Base-by-base conservation (phyloP, 163 green algal genomes). In the Scenedesmus sp. region DNA sequence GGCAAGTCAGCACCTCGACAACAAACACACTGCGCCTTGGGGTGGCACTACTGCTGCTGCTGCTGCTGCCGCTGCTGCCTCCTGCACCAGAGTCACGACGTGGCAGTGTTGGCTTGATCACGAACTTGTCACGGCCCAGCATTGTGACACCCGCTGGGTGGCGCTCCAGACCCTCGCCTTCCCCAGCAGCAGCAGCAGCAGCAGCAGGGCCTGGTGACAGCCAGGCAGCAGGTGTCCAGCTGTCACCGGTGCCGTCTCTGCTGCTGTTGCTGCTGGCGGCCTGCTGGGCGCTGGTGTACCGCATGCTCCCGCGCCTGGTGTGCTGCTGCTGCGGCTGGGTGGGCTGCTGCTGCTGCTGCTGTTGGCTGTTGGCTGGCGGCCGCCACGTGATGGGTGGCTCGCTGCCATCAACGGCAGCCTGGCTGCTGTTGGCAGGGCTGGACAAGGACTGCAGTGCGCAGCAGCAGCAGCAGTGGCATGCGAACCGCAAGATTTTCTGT, bases 111-210 rank as follows among this genome's bases (percentile, higher is more conserved):
- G 85, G 85, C 35, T 53, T 83, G 65, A 89, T 16, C 0, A n/a
- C 40, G 43, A 89, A 89, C 2, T 30, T 37, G 30, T 89, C 85
- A 30, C 24, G 51, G 12, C 68, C 43, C 15, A 78, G 68, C 85
- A 84, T 89, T 72, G 85, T 83, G 6, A 89, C 51, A 33, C 2
- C 26, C 18, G 68, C 85, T 37, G 85, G 68, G 43, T 89, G 85
- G 1, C 85, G 51, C 68, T 89, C 65, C 65, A 89, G 68, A 12
- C 83, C 85, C 26, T 46, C 42, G 2, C 65, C 65, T 22, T 40
- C 65, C 7, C 0, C 37, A 83, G 15, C 24, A 37, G 61, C 84
- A 30, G 35, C 35, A 30, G 72, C 43, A n/a, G 42, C 43, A 40
- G 9, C 43, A 61, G 26, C 79, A 68, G 43, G 13, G 43, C 43